A percentile compares a stretch with the other conserved stretches of the same genome.
Evolutionary conservation across 75 land plant species (phyloP).

Genomic region (Ceratopteris richardii): DNA sequence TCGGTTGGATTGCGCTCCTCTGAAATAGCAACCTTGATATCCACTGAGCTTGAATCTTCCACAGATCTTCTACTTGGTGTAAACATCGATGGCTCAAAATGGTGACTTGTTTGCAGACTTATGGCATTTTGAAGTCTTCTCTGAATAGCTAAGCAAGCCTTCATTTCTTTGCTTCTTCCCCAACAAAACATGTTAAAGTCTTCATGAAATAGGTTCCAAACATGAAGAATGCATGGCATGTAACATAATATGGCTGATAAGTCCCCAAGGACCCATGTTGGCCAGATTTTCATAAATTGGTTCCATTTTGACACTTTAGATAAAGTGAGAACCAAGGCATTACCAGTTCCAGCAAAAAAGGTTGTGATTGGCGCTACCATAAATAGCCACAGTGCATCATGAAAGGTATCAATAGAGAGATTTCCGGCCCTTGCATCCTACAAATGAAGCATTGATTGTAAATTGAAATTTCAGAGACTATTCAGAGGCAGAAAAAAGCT

Average conservation of each 20-base stretch:
- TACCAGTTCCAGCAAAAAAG: slow-evolving; percentile 23
- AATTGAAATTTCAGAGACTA: no score
- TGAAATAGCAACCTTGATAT: slow-evolving; percentile 1
- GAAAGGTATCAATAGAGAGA: slow-evolving; percentile 24
- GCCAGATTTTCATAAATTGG: slow-evolving; percentile 27
- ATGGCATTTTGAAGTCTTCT: background rate
- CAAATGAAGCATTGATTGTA: no score
- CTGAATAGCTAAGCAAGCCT: background rate
- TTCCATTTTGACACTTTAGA: slow-evolving; percentile 26
- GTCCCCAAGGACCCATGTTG: slow-evolving; percentile 43
- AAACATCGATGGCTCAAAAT: background rate
- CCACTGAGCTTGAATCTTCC: background rate
- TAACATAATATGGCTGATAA: slow-evolving; percentile 34
- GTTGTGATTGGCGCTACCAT: slow-evolving; percentile 32
- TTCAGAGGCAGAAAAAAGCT: no score
- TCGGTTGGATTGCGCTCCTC: background rate
- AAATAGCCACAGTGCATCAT: slow-evolving; percentile 40
- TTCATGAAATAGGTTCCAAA: slow-evolving; percentile 30
- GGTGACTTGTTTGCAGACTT: background rate
- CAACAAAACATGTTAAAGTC: background rate
- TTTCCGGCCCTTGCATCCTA: slow-evolving; percentile 35
- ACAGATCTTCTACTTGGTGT: background rate
- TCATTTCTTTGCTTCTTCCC: background rate
- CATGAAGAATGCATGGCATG: slow-evolving; percentile 34
- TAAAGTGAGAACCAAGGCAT: slow-evolving; percentile 26